Evolutionary conservation across 2,329 filamentous ascomycete species (phyloP).

Genomic region (Ophiostoma australiae): DNA sequence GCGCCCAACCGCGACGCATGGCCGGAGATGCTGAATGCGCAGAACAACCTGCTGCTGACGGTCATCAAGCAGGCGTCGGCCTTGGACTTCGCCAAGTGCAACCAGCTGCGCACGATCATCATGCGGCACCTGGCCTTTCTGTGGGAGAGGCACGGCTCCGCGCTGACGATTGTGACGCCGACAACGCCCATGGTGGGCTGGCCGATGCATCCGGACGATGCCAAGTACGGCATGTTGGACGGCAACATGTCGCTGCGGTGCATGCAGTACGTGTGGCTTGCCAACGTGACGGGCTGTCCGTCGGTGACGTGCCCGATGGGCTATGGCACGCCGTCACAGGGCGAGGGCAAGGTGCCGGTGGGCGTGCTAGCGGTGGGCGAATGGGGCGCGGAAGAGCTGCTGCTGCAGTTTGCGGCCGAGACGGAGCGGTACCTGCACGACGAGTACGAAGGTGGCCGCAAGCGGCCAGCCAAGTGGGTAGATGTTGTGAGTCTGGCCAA

Average conservation of each 20-base stretch:
- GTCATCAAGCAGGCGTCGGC: constrained; percentile 61
- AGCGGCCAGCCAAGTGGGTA: constrained; percentile 51
- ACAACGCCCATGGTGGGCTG: constrained; percentile 73
- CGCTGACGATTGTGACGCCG: constrained; percentile 74
- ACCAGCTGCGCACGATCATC: constrained; percentile 66
- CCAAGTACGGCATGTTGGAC: constrained; percentile 69
- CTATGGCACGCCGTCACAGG: constrained; percentile 56
- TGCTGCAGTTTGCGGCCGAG: constrained; percentile 57
- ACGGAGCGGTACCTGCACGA: constrained; percentile 51
- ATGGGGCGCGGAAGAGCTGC: constrained; percentile 61
- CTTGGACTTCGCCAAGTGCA: constrained; percentile 66
- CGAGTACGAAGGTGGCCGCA: constrained; percentile 44
- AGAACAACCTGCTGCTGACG: constrained; percentile 65
- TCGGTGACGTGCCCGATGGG: constrained; percentile 70
- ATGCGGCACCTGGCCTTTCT: constrained; percentile 74
- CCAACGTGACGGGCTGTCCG: constrained; percentile 76
- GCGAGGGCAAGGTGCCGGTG: constrained; percentile 55
- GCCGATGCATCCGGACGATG: constrained; percentile 55
- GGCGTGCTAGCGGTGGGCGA: constrained; percentile 60
- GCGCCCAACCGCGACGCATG: constrained; percentile 43
- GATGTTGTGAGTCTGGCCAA: constrained; percentile 48
- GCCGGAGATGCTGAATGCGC: constrained; percentile 54
- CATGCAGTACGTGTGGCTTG: constrained; percentile 83
- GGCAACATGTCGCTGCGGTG: constrained; percentile 66
- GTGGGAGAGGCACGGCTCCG: constrained; percentile 61